Evolutionary conservation across 2,329 filamentous ascomycete species (phyloP), one percentile per base, ranked within the genome.

Genomic region (Albifimbria verrucaria): DNA sequence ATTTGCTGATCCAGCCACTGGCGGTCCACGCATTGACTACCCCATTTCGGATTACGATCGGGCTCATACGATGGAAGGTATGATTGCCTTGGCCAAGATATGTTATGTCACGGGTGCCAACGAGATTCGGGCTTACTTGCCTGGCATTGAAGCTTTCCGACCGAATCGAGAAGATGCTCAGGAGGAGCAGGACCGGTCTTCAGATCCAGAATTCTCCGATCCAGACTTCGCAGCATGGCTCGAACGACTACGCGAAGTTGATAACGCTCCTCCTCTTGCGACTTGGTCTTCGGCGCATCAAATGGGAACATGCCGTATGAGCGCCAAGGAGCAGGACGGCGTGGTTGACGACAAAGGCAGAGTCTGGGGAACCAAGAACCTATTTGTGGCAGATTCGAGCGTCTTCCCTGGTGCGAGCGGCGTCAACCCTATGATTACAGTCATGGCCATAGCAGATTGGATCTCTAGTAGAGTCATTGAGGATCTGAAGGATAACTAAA

Each of bases 351-450:
- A 72, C 3, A 71, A 68, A 55, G 84, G 85, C 2, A 74, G 67
- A 56, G 82, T 90, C 7, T 92, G 87, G 86, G 87, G 81, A 1
- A 77, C 75, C 0, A 72, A 84, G 60, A 81, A 79, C 1, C 63
- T 92, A 60, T 90, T 84, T 64, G 82, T 92, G 18, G 83, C 85
- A 10, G 89, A 93, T 68, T 83, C 87, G 44, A 90, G 86, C 66
- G 85, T 90, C 11, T 88, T 92, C 56, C 89, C 88, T 1, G 87
- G 81, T 52, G 88, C 88, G 11, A 90, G 84, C 65, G 89, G 89
- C 1, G 88, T 92, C 25, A 92, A 92, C 66, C 89, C 89, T 12
- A 92, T 93, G 89, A 75, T 92, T 43, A 91, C 88, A 12, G 79
- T 76, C 53, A 90, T 92, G 89, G 82, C 83, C 1, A 79, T 89